Evolutionary conservation across 495 filamentous ascomycete genomes (phyloP), one percentile per base, ranked within the genome.

Genomic region (Podospora fimiseda): DNA sequence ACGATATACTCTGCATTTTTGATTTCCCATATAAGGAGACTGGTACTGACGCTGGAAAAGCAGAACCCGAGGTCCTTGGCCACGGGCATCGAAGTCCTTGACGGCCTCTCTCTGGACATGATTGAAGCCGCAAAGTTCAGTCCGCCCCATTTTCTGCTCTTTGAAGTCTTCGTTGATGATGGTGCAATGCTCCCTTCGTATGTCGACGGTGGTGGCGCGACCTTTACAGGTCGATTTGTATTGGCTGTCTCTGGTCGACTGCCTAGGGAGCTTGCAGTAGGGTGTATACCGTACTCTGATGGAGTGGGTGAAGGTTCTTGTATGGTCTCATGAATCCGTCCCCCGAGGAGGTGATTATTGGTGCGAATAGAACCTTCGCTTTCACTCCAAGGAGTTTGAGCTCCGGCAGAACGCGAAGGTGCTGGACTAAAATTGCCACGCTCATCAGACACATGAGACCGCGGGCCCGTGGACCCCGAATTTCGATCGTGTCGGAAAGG

Each of bases 41-140:
- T 53, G 15, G 22, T 42, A 15, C 58, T 50, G 1, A 24, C 43
- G 9, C 40, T 19, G 6, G 58, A 52, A 24, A 60, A 60, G 37
- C 48, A 52, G 41, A 60, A 60, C 15, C 41, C 52, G 40, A 60
- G 27, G 43, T 51, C 51, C 8, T 52, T 48, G 7, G 53, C 53
- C 2, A 54, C n/a, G 4, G 42, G 30, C 27, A 33, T 33, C 11
- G 27, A 33, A 33, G 11, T n/a, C n/a, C n/a, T 16, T 36, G 46
- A n/a, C 23, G 16, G 15, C 33, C 46, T 49, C 7, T 37, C 3
- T 36, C 11, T 3, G 23, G 16, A 16, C n/a, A 15, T n/a, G 23
- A 24, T 13, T 22, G 22, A 18, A 2, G 55, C 15, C 27, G 6
- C 27, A 11, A 11, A 33, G 27, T 6, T 6, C 11, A 33, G 27